Base-by-base conservation (phyloP, 1,139 yeast species). In the Geotrichum bryndzae region DNA sequence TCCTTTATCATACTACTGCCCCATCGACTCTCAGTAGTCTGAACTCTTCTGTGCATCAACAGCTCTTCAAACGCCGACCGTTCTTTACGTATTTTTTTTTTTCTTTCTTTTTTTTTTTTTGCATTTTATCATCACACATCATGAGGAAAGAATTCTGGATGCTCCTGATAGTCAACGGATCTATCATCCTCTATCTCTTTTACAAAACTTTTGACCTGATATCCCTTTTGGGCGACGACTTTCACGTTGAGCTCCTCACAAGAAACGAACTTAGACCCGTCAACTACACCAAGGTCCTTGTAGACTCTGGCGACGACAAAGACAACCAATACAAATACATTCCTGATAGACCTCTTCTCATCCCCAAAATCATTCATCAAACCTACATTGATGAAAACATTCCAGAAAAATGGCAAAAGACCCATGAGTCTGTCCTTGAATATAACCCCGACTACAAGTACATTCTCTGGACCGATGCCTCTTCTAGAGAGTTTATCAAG, bases 361-460 rank as follows among this genome's bases (percentile, higher is more conserved):
- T 91, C 57, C 98, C 98, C 51, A 89, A 88, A 71, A 90, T 91
- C 72, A 90, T 91, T 62, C 98, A 91, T 73, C 98, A 91, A 75
- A 91, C 97, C 18, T 91, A 91, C 76, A 91, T 90, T 74, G 87
- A 88, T 33, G 82, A 77, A 25, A 82, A 84, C 31, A 83, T 91
- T 33, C 98, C 97, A 1, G 90, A 84, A 56, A 79, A 83, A 61
- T 91, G 98, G 98, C 77, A 77, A 67, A 81, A 81, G 1, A 91
- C 96, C 29, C 96, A 89, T 72, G 81, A 84, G 70, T 83, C 84
- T 27, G 90, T 96, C 73, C 80, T 84, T 59, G 87, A 86, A 65
- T 75, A 87, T 63, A 96, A 92, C 73, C 94, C 94, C 1, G 96
- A 90, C 73, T 91, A 89, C 74, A 84, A 89, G 73, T 90, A 90